Percentiles rank a stretch among this genome's conserved stretches.
These are phyloP conservation scores for Tylopilus vinaceipallidus DNA, from an alignment of 768 basidiomycete species.

Conservation along the genomic window DNA sequence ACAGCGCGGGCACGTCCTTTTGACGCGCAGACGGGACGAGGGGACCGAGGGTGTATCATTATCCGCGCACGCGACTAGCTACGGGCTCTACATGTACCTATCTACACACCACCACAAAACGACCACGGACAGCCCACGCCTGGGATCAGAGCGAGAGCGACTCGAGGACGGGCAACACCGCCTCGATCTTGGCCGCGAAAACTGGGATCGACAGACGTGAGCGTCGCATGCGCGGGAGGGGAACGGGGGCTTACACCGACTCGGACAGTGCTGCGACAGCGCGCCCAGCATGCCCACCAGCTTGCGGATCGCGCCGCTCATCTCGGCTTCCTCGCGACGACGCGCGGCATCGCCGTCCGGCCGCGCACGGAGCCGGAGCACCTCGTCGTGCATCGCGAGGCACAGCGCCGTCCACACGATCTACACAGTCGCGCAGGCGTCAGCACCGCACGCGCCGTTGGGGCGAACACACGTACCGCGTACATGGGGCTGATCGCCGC, in stretches of 20 bases:
- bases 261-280: conserved; percentile 18
- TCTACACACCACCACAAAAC: no score
- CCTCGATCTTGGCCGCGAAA: conserved; percentile 25
- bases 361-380: conserved; percentile 17
- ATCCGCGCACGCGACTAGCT: no score
- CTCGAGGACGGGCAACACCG: conserved; percentile 22
- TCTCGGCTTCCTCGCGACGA: conserved; percentile 13
- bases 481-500: conserved; percentile 18
- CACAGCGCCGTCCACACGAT: conserved; percentile 24
- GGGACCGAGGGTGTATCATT: background rate
- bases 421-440: conserved; percentile 1
- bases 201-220: conserved; percentile 5
- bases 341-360: conserved; percentile 1
- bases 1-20: conserved; percentile 18
- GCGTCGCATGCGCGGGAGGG: background rate
- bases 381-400: conserved; percentile 21
- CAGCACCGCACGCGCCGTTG: no score
- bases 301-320: conserved; percentile 14
- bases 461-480: background rate
- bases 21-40: background rate
- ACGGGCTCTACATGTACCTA: no score
- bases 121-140: no score
- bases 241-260: conserved; percentile 16
- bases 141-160: conserved; percentile 12
- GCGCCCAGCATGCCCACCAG: conserved; percentile 16